These are phyloP conservation scores for Brassica rapa DNA, from an alignment of 345 rosid genomes.

Conservation along the genomic window DNA sequence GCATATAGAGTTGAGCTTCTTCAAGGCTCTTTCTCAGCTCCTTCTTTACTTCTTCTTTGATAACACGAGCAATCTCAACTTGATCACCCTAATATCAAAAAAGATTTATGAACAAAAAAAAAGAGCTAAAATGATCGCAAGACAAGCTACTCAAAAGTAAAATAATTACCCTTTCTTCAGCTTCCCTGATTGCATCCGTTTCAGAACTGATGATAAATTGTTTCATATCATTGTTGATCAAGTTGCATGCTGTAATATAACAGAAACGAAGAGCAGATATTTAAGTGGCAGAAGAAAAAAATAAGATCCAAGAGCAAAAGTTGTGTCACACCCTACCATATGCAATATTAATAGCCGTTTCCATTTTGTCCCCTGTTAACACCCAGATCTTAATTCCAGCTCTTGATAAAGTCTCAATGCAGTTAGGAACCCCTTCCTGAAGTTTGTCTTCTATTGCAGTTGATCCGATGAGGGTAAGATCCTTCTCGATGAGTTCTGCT, in stretches of 20 bases:
- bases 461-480: constrained; percentile 79
- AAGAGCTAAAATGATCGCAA: neutral
- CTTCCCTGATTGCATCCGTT: constrained; percentile 82
- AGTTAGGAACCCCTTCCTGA: constrained; percentile 96
- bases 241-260: constrained; percentile 79
- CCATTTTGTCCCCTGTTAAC: constrained; percentile 96
- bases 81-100: constrained; percentile 45
- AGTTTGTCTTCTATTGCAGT: constrained; percentile 99
- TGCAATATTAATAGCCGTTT: constrained; percentile 97
- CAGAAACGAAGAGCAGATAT: constrained; percentile 14
- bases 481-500: constrained; percentile 86
- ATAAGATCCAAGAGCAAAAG: neutral
- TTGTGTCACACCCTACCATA: constrained; percentile 59
- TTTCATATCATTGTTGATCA: constrained; percentile 90
- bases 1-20: constrained; percentile 67
- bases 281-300: constrained; percentile 17
- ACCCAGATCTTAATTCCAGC: constrained; percentile 99
- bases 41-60: constrained; percentile 75
- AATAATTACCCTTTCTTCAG: constrained; percentile 52
- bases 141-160: neutral
- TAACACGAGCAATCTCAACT: constrained; percentile 77
- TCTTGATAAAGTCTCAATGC: constrained; percentile 91
- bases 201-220: constrained; percentile 91
- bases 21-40: constrained; percentile 74
- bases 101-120: neutral